Base-by-base conservation (phyloP, 2,329 filamentous ascomycete species). In the Annulohypoxylon truncatum region DNA sequence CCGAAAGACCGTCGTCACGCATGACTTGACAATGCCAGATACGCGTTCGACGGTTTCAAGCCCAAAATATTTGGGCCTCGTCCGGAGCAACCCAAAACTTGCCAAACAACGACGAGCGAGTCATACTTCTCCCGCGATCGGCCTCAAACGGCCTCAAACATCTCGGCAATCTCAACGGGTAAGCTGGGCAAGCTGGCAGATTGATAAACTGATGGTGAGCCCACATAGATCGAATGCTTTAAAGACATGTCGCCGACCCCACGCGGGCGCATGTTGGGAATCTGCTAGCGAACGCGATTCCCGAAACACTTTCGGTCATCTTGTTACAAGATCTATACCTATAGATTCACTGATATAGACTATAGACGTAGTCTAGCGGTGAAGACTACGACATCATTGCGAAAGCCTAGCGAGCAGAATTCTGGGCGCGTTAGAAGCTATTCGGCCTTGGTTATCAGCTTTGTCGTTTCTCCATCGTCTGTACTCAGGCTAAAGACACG, bases 41-140 rank as follows among this genome's bases (percentile, higher is more conserved):
- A 61, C 60, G 64, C 67, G 64, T 67, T 69, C 56, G 38, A 61
- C 64, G 52, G 67, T 67, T 67, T 69, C 64, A 64, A 67, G 55
- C 22, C 53, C 56, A 50, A 66, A 64, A 61, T 61, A 63, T 61
- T 66, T 65, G 42, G 56, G 67, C 29, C 51, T 47, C 48, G 52
- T 63, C 62, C 64, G 44, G 44, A 64, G 48, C 64, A 64, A 62
- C 63, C 42, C 59, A 46, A 61, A 64, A 46, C 44, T 10, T 42
- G 38, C 44, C 22, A 61, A 58, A 55, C 35, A 60, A 46, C 18
- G 7, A 26, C 28, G 59, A 48, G 31, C 59, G 59, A 69, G 66
- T 64, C 63, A 69, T 42, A 56, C 44, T 29, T 26, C 50, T n/a
- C 44, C 24, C 44, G 13, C 44, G 12, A 26, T 48, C 42, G 42